phyloP scores from a whole-genome alignment of 1,284 basidiomycete genomes.

The Rhodotorula sp. region DNA sequence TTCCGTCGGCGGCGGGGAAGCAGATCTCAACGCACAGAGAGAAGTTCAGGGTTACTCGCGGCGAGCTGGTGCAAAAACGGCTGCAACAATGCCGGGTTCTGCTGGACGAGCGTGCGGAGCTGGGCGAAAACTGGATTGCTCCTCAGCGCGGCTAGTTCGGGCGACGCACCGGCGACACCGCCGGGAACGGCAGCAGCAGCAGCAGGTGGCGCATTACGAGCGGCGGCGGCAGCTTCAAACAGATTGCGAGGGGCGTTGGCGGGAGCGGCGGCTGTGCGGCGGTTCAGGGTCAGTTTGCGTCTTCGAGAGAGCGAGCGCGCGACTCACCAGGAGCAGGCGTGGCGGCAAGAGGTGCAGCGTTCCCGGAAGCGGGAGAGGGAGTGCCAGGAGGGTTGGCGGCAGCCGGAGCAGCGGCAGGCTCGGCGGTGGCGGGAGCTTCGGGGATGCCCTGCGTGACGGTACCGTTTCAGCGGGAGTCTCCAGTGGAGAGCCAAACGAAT shows the following conservation, averaged over 20 bases:
- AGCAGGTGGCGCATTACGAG: conserved; percentile 44
- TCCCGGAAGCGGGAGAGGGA: conserved; percentile 61
- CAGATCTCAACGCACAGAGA: conserved; percentile 23
- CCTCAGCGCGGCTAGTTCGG: conserved; percentile 53
- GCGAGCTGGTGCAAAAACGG: conserved; percentile 79
- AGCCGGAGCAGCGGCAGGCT: conserved; percentile 48
- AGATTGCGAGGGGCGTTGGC: conserved; percentile 46
- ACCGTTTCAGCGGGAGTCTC: neutral
- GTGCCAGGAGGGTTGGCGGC: conserved; percentile 53
- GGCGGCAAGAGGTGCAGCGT: conserved; percentile 48
- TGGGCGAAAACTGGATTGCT: conserved; percentile 44
- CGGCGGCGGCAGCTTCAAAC: conserved; percentile 51
- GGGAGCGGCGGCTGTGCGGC: neutral
- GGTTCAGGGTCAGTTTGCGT: conserved; percentile 10
- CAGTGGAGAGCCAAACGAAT: conserved; percentile 45
- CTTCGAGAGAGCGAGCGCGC: neutral
- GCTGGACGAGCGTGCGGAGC: conserved; percentile 58
- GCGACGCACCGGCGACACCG: conserved; percentile 25
- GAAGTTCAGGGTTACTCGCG: conserved; percentile 66
- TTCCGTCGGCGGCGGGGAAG: no score
- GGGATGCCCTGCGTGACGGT: conserved; percentile 67
- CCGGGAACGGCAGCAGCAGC: conserved; percentile 39
- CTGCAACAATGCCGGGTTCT: conserved; percentile 76
- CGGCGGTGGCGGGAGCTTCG: conserved; percentile 49
- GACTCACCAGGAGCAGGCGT: conserved; percentile 29